These are phyloP conservation scores for Talinum fruticosum DNA, from an alignment of 148 eudicot genomes.

Conservation along the genomic window DNA sequence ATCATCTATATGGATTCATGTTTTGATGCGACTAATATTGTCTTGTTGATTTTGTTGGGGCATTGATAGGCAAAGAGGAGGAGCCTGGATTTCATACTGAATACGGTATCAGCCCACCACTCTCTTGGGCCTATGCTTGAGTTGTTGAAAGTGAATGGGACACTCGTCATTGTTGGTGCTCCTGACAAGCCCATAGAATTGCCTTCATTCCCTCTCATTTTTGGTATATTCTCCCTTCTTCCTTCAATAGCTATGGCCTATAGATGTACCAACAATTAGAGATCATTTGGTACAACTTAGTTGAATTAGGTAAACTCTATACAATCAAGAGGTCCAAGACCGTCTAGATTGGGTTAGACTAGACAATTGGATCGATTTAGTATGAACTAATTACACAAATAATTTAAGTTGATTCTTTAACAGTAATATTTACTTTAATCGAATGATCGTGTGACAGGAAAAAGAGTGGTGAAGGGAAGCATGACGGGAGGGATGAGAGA, in stretches of 20 bases:
- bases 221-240: slow-evolving; percentile 35
- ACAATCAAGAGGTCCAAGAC: too few relatives aligned
- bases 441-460: slow-evolving; percentile 23
- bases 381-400: too few relatives aligned
- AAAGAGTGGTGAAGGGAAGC: slow-evolving; percentile 75
- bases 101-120: slow-evolving; percentile 81
- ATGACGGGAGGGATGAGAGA: slow-evolving; percentile 77
- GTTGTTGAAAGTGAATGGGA: slow-evolving; percentile 72
- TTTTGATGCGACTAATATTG: not conserved
- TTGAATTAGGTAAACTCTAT: too few relatives aligned
- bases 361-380: too few relatives aligned
- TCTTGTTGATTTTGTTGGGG: not conserved
- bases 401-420: too few relatives aligned
- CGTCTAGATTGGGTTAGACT: not conserved
- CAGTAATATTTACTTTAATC: too few relatives aligned
- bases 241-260: too few relatives aligned
- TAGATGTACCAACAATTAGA: too few relatives aligned
- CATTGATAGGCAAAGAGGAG: slow-evolving; percentile 51
- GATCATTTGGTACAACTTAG: too few relatives aligned
- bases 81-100: slow-evolving; percentile 66
- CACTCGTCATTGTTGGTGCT: slow-evolving; percentile 74
- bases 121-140: slow-evolving; percentile 70
- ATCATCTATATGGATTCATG: too few relatives aligned
- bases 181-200: slow-evolving; percentile 86
- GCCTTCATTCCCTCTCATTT: slow-evolving; percentile 76